These are phyloP conservation scores for Purpureocillium lavendulum DNA, from an alignment of 2,329 filamentous ascomycete genomes.

Conservation along the genomic window DNA sequence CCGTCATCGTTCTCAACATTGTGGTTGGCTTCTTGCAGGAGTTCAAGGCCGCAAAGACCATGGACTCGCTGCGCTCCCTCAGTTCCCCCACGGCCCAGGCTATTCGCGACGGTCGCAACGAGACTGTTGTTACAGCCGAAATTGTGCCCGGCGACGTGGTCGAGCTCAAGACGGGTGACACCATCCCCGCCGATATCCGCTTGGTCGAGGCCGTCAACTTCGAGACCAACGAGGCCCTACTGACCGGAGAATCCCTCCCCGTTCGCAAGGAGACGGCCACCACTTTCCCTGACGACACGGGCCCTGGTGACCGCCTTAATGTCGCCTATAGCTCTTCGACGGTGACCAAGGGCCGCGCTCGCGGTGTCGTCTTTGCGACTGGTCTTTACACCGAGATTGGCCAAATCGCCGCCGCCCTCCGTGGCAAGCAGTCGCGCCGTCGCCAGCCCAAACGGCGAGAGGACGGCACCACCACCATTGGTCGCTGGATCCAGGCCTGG, in stretches of 20 bases:
- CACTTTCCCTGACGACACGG: conserved; percentile 32
- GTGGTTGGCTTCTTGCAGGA: conserved; percentile 41
- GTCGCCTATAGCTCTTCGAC: conserved; percentile 55
- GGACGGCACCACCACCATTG: conserved; percentile 25
- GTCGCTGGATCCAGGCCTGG: conserved; percentile 26
- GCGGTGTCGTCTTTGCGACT: conserved; percentile 52
- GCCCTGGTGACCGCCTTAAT: conserved; percentile 51
- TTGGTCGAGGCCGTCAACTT: conserved; percentile 54
- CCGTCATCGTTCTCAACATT: conserved; percentile 50
- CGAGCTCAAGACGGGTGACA: conserved; percentile 46
- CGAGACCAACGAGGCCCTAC: conserved; percentile 57
- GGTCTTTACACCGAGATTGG: conserved; percentile 56
- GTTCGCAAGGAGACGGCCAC: conserved; percentile 42
- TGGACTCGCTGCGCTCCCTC: conserved; percentile 37
- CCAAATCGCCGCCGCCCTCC: conserved; percentile 44
- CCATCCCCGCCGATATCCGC: conserved; percentile 52
- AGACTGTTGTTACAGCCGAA: conserved; percentile 28
- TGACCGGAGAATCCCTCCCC: conserved; percentile 57
- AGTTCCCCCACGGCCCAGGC: conserved; percentile 35
- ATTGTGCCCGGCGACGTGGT: conserved; percentile 52
- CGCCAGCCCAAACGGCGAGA: conserved; percentile 33
- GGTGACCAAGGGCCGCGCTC: conserved; percentile 52
- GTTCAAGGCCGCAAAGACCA: conserved; percentile 38
- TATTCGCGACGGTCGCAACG: conserved; percentile 30
- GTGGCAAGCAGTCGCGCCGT: conserved; percentile 23